A percentile compares a stretch with the other conserved stretches of the same genome.
These are phyloP conservation scores for Blastocystis sp. DNA, from an alignment of 352 stramenopile genomes.

Conservation along the genomic window DNA sequence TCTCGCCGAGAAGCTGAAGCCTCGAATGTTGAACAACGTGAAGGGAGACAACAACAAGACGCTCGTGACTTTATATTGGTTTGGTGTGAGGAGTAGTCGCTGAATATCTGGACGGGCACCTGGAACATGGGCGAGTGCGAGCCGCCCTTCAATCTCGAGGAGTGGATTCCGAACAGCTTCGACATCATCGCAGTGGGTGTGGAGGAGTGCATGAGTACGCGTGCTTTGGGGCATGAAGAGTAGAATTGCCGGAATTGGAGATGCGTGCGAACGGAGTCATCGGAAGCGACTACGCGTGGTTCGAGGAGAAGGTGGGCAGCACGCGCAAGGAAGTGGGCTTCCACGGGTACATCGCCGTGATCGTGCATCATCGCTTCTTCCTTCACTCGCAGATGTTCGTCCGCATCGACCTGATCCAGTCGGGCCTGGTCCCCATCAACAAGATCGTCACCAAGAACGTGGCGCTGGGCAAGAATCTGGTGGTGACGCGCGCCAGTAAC, in stretches of 20 bases:
- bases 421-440: constrained; percentile 18
- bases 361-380: neutral
- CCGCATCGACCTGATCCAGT: constrained; percentile 45
- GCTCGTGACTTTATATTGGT: constrained; percentile 17
- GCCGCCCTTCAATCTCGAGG: constrained; percentile 58
- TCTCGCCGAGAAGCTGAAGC: constrained; percentile 17
- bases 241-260: constrained; percentile 60
- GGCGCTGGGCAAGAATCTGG: constrained; percentile 54
- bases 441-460: constrained; percentile 29
- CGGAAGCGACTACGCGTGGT: constrained; percentile 34
- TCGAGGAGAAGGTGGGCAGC: constrained; percentile 59
- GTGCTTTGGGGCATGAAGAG: neutral
- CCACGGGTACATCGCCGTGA: constrained; percentile 61
- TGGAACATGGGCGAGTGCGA: constrained; percentile 70
- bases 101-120: constrained; percentile 65
- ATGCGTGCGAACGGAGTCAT: constrained; percentile 4
- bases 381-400: constrained; percentile 44
- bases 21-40: constrained; percentile 27
- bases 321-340: constrained; percentile 42
- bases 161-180: constrained; percentile 58
- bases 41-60: constrained; percentile 45
- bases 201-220: constrained; percentile 62
- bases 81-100: neutral
- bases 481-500: constrained; percentile 56
- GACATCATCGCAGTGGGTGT: constrained; percentile 49